Conservation (phyloP, 2,329 filamentous ascomycete genomes). For the Drechmeria coniospora region DNA sequence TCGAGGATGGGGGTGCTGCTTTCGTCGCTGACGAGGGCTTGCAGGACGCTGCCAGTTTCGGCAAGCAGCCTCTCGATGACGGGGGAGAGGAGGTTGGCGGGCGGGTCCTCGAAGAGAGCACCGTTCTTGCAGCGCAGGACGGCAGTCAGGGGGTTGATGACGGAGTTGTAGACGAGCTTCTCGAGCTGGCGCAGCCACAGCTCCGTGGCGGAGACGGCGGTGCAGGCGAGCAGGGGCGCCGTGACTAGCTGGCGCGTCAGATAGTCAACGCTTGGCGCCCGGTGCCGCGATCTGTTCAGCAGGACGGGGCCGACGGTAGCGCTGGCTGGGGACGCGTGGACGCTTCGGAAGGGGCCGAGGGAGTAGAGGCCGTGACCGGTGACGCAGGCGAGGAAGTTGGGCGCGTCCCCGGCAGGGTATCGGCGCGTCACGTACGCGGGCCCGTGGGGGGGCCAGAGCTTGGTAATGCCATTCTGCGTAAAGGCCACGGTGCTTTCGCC, state of each 20-base stretch:
- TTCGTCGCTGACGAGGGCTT: slow-evolving; percentile 47
- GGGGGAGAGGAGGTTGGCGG: slow-evolving; percentile 29
- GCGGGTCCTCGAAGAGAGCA: slow-evolving; percentile 45
- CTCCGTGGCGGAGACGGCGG: slow-evolving; percentile 22
- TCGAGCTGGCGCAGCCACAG: slow-evolving; percentile 57
- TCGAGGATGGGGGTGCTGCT: slow-evolving; percentile 23
- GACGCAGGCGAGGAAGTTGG: slow-evolving; percentile 58
- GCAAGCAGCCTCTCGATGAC: slow-evolving; percentile 54
- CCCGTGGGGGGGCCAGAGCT: slow-evolving; percentile 39
- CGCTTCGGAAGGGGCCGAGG: slow-evolving; percentile 31
- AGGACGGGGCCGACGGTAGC: slow-evolving; percentile 32
- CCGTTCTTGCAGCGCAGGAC: slow-evolving; percentile 67
- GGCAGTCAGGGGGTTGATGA: slow-evolving; percentile 76
- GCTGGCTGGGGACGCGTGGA: slow-evolving; percentile 34
- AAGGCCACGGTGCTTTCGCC: slow-evolving; percentile 60
- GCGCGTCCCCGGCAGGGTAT: slow-evolving; percentile 24
- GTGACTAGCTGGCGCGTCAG: slow-evolving; percentile 25
- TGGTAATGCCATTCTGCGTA: slow-evolving; percentile 77
- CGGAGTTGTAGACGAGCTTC: slow-evolving; percentile 66
- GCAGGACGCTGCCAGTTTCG: slow-evolving; percentile 64
- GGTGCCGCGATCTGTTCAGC: slow-evolving; percentile 6
- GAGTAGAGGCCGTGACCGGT: slow-evolving; percentile 42
- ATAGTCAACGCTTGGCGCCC: slow-evolving; percentile 13
- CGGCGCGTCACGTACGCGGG: slow-evolving; percentile 24
- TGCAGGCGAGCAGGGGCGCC: slow-evolving; percentile 27